phyloP scores from a whole-genome alignment of 208 protist genomes.

The Crithidia sp. region DNA sequence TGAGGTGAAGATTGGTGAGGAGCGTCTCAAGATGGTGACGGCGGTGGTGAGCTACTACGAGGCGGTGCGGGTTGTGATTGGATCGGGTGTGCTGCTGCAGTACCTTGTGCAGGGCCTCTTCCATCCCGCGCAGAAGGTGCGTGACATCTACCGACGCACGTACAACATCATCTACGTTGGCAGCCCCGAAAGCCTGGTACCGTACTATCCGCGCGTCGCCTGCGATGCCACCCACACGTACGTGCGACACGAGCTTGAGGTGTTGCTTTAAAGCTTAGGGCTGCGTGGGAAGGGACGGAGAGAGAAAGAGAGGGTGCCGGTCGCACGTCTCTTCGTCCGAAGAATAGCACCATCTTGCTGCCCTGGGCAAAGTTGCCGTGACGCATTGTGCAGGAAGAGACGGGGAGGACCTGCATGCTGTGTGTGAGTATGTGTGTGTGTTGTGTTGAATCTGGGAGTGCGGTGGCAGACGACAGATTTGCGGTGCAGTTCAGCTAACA shows the following conservation, averaged over 20 bases:
- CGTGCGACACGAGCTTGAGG: conserved; percentile 76
- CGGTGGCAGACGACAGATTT: no score
- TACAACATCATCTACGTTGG: conserved; percentile 99
- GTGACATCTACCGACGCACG: conserved; percentile 99
- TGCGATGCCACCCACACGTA: conserved; percentile 60
- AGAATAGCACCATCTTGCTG: no score
- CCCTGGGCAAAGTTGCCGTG: no score
- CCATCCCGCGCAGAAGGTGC: conserved; percentile 98
- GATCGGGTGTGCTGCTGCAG: conserved; percentile 93
- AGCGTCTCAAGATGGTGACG: conserved; percentile 89
- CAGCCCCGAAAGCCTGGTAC: conserved; percentile 94
- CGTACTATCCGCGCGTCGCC: conserved; percentile 93
- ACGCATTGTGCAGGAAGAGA: no score
- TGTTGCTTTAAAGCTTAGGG: conserved; percentile 51
- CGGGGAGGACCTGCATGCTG: no score
- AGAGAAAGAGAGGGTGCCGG: no score
- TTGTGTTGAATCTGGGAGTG: background rate
- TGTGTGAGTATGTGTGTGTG: background rate
- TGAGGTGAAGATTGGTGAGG: conserved; percentile 73
- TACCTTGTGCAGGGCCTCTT: conserved; percentile 98
- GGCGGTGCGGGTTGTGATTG: conserved; percentile 94
- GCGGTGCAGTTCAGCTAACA: no score
- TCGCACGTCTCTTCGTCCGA: no score
- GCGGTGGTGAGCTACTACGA: conserved; percentile 99
- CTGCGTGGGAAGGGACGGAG: no score